phyloP scores from a whole-genome alignment of 306 rosid genomes.

The Crotalaria pallida region DNA sequence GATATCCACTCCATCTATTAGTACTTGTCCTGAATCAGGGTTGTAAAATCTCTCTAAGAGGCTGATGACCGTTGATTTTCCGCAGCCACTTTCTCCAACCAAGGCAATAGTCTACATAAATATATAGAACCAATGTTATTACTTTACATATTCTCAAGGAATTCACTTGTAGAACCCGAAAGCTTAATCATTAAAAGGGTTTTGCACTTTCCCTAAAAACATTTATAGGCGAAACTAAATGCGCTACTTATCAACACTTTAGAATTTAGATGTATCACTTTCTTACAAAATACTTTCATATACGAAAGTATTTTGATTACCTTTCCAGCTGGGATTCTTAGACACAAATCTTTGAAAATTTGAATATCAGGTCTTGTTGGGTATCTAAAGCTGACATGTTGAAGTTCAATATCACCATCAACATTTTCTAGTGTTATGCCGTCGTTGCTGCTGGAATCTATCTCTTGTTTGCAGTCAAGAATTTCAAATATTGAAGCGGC shows the following conservation, averaged over 20 bases:
- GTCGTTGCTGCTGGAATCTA: conserved; percentile 60
- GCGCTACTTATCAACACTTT: no score
- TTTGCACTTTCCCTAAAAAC: no score
- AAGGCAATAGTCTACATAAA: conserved; percentile 65
- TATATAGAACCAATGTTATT: not conserved
- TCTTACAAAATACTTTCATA: no score
- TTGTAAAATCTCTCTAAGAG: conserved; percentile 78
- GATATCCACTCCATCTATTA: conserved; percentile 60
- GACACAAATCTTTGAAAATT: conserved; percentile 56
- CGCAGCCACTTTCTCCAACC: conserved; percentile 96
- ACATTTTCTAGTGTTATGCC: conserved; percentile 41
- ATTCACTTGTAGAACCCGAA: not conserved
- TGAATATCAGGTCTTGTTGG: conserved; percentile 72
- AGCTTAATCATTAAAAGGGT: not conserved
- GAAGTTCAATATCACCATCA: conserved; percentile 52
- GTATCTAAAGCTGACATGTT: conserved; percentile 58
- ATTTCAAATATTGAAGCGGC: conserved; percentile 70
- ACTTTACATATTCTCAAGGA: not conserved
- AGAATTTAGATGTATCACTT: no score
- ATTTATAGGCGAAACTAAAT: no score
- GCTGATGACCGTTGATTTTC: conserved; percentile 77
- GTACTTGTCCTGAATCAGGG: conserved; percentile 54
- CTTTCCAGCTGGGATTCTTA: conserved; percentile 73
- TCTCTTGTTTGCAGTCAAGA: conserved; percentile 59
- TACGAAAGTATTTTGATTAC: no score